Base-by-base conservation (phyloP, 129 eudicot genomes). In the Heracleum sosnowskyi region DNA sequence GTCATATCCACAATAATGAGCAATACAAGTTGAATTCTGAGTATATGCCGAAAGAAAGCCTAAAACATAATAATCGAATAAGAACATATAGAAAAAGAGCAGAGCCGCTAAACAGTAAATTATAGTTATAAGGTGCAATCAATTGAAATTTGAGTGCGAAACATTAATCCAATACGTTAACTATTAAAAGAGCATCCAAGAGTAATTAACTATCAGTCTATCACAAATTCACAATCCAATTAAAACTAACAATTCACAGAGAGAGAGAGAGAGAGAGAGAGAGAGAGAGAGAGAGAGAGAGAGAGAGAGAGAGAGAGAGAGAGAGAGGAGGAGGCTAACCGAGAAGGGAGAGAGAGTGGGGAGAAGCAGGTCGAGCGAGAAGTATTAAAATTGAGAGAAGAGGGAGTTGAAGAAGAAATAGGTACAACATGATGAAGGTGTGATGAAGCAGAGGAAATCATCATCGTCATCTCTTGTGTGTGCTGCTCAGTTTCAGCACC, bases 301-400 rank as follows among this genome's bases (percentile, higher is more conserved):
- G 55, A 60, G 26, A 28, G 24, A 45, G 34, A 57, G 29, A 63
- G 33, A 77, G 15, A 11, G 34, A 73, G 39, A 66, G 35, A 77
- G 11, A 20, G 36, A 78, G 45, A 70, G 45, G 37, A 29, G 37
- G 75, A 85, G n/a, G 37, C 89, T 47, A 26, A 92, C 97, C 93
- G 84, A 60, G 76, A 73, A 62, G 42, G 22, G 83, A 24, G 81
- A 53, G 88, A 78, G 69, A 81, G 81, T 53, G 78, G 79, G 5
- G 84, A 60, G 63, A 49, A 79, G 41, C 45, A 79, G 49, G 74
- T 80, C 70, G 87, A 84, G 55, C 88, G 86, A 28, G 82, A 80
- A 18, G 75, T 34, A 68, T 24, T 73, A 76, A 66, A 60, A 26
- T 63, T 36, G 31, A 83, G 74, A 53, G 90, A 77, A 16, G 76